Evolutionary conservation across 805 yeast genomes (phyloP), one percentile per base, ranked within the genome.

Genomic region (Hanseniaspora taiwanica): DNA sequence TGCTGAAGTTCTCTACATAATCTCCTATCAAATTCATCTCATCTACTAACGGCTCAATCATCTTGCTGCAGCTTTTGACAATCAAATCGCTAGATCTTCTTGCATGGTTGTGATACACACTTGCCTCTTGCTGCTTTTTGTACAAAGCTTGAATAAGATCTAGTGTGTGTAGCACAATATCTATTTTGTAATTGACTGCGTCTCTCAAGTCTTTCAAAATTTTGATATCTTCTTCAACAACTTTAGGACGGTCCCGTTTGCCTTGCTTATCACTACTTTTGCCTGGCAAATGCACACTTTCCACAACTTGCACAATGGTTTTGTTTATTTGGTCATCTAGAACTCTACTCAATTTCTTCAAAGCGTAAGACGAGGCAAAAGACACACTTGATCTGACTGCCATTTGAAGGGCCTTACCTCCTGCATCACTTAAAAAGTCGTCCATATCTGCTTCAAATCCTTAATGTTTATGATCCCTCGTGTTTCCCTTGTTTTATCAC

Each of bases 331-430:
- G 40, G 6, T 41, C 44, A 41, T 41, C 44, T 34, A 81, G 60
- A 43, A 78, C 66, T 38, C 56, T 68, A 8, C 73, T 56, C n/a
- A 81, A 71, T 1, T 80, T 74, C 43, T 72, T 74, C 33, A 81
- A 66, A 18, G 87, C 86, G 58, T 74, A 81, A 0, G 80, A 74
- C 0, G 86, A 74, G 0, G 87, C 91, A 17, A 81, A 48, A 2
- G 85, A 75, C 24, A 81, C 71, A 0, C 91, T 85, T 1, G 87
- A 80, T 42, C 80, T 65, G 21, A 81, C 74, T 8, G 87, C 93
- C 59, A 81, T 78, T 2, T 84, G 71, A n/a, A 81, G 81, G 1
- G 83, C 82, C 47, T 81, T 86, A 38, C 73, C 74, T 23, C 86
- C 81, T 2, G 91, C 91, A 58, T 67, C 64, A 4, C 64, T 58